These are phyloP conservation scores for Apiotrichum gracile DNA, from an alignment of 1,284 basidiomycete species.

Conservation along the genomic window DNA sequence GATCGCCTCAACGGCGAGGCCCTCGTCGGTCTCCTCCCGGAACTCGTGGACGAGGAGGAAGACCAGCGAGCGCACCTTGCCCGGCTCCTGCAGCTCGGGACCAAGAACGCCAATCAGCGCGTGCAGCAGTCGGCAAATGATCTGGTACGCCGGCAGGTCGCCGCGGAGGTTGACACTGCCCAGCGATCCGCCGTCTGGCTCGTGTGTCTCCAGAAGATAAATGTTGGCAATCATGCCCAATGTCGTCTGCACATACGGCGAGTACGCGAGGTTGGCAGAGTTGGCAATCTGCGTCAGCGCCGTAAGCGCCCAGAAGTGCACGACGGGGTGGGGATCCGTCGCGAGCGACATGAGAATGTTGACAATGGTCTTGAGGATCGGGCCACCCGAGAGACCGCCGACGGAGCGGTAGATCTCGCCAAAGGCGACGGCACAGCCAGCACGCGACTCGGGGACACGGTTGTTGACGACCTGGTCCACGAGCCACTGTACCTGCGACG, in stretches of 20 bases:
- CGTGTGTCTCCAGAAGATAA: slow-evolving; percentile 86
- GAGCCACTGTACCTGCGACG: slow-evolving; percentile 80
- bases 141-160: slow-evolving; percentile 84
- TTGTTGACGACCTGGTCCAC: slow-evolving; percentile 97
- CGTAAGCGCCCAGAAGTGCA: slow-evolving; percentile 87
- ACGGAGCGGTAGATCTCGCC: slow-evolving; percentile 91
- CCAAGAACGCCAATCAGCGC: slow-evolving; percentile 90
- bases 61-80: slow-evolving; percentile 71
- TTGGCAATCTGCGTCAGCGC: slow-evolving; percentile 83
- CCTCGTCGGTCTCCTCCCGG: slow-evolving; percentile 76
- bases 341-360: slow-evolving; percentile 93
- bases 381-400: slow-evolving; percentile 86
- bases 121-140: slow-evolving; percentile 85
- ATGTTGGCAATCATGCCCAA: slow-evolving; percentile 87
- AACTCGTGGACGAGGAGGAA: slow-evolving; percentile 83
- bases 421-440: slow-evolving; percentile 89
- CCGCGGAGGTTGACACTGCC: slow-evolving; percentile 80
- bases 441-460: slow-evolving; percentile 84
- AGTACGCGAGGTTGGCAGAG: slow-evolving; percentile 86
- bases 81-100: slow-evolving; percentile 87
- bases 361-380: slow-evolving; percentile 90
- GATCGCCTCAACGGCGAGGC: slow-evolving; percentile 86
- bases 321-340: slow-evolving; percentile 92
- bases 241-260: slow-evolving; percentile 80
- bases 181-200: slow-evolving; percentile 84